These are phyloP conservation scores for Posidonia oceanica DNA, from an alignment of 116 monocot genomes.

Conservation along the genomic window DNA sequence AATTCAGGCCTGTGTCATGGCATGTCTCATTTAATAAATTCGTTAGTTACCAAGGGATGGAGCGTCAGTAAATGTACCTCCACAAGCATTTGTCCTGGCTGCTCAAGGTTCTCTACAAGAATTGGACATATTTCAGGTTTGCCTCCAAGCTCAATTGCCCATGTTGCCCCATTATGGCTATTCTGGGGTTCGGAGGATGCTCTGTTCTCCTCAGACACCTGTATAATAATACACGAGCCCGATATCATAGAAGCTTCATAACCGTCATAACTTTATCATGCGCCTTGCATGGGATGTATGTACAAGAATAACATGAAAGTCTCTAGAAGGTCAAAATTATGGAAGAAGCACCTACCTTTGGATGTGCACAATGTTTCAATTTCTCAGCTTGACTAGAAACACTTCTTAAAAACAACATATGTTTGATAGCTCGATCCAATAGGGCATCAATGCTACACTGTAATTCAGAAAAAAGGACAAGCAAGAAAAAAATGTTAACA, in stretches of 20 bases:
- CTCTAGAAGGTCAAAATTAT: neutral
- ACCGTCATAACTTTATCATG: neutral
- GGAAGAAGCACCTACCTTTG: constrained; percentile 19
- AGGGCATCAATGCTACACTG: constrained; percentile 90
- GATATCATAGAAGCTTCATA: neutral
- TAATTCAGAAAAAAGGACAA: constrained; percentile 4
- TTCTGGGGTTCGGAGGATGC: neutral
- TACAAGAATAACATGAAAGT: no score
- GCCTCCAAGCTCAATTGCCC: constrained; percentile 23
- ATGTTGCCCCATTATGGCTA: constrained; percentile 13
- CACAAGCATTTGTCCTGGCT: constrained; percentile 40
- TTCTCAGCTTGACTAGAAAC: constrained; percentile 56
- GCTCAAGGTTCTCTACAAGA: constrained; percentile 33
- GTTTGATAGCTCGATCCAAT: constrained; percentile 59
- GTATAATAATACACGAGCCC: neutral
- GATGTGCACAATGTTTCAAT: constrained; percentile 30
- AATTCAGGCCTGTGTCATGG: neutral
- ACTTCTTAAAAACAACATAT: constrained; percentile 60
- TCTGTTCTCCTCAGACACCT: constrained; percentile 16
- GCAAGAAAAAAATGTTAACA: neutral
- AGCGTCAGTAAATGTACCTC: constrained; percentile 18
- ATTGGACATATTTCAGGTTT: constrained; percentile 19
- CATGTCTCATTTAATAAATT: neutral
- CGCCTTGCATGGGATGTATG: no score
- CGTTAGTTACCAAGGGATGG: neutral